A percentile compares a stretch with the other conserved stretches of the same genome.
These are phyloP conservation scores for Macaranga tanarius DNA, from an alignment of 441 rosid genomes.

Conservation along the genomic window DNA sequence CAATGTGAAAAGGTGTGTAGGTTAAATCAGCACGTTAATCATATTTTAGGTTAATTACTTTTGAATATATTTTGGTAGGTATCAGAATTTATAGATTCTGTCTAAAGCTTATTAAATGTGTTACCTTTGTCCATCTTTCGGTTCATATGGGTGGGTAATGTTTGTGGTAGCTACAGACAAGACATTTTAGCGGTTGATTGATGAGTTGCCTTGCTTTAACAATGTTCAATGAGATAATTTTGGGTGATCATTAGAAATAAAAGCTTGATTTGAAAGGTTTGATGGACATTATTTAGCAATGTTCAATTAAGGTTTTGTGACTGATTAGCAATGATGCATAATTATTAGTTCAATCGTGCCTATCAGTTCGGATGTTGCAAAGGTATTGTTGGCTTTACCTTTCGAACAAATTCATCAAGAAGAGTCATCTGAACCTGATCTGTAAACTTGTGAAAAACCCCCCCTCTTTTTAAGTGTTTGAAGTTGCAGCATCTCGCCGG, in stretches of 20 bases:
- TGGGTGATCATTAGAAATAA: not conserved
- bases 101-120: not conserved
- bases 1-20: not conserved
- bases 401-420: not conserved
- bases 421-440: no score
- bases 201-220: not conserved
- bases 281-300: conserved; percentile 13
- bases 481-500: no score
- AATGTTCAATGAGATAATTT: not conserved
- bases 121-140: not conserved
- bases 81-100: not conserved
- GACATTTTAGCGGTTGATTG: not conserved
- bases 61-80: not conserved
- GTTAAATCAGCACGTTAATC: not conserved
- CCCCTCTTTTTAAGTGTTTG: no score
- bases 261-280: conserved; percentile 11
- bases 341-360: not conserved
- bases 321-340: not conserved
- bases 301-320: conserved; percentile 5
- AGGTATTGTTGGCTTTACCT: not conserved
- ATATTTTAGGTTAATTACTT: not conserved
- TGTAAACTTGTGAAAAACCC: no score
- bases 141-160: not conserved
- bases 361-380: no score
- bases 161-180: not conserved